Base-by-base conservation (phyloP, 1,284 basidiomycete species). In the Earliella scabrosa region DNA sequence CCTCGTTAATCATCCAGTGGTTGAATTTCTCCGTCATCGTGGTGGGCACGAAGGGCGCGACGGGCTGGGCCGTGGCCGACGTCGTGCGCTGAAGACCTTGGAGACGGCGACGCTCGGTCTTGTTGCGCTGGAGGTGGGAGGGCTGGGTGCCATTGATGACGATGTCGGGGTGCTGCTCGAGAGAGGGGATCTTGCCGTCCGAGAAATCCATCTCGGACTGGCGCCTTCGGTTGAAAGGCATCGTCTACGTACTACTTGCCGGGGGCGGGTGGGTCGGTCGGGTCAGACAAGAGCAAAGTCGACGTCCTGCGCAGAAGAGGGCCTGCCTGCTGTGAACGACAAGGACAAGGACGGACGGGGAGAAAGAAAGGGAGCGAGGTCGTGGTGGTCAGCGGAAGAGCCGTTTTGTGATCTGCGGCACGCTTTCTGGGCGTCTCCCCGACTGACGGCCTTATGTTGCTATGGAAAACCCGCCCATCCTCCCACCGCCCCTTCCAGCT, bases 1-100 rank as follows among this genome's bases (percentile, higher is more conserved):
- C 94, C 68, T 95, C 93, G 69, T 95, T 95, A 69, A 95, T 92
- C 89, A 93, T 90, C 93, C 94, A 96, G 27, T 86, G 66, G 61
- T 82, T 78, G 67, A 85, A 80, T 61, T 72, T 82, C 60, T 85
- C 77, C 40, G 67, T 66, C 52, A 74, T 67, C 27, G 77, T 72
- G 40, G 66, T 71, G 45, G 76, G 71, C 64, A 73, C 67, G 45
- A 66, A 67, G 3, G 76, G 74, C 3, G 65, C 64, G 18, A 67
- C 66, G 23, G 64, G 65, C 1, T 60, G 59, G 4, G 76, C 73
- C 14, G 71, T 66, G 49, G 66, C 71, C 4, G 77, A 82, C 43
- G 75, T 75, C 3, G 81, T 71, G 45, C 86, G 77, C 73, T 93
- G 88, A 45, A 95, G 80, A 3, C 90, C 89, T 71, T 95, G 93